Base-by-base conservation (phyloP, 305 asterid species). In the Lippia alba region DNA sequence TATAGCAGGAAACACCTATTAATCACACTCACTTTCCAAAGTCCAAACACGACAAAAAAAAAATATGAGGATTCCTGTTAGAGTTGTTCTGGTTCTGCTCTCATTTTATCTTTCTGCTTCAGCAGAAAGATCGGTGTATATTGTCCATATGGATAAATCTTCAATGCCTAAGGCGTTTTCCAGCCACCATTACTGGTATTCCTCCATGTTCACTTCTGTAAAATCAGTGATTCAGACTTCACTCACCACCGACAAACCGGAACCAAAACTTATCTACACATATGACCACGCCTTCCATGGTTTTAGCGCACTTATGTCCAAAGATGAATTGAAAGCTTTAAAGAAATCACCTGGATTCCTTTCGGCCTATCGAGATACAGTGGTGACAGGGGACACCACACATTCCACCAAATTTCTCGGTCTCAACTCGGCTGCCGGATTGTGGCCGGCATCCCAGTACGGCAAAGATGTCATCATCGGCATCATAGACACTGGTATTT, bases 401-500 rank as follows among this genome's bases (percentile, higher is more conserved):
- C 84, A 69, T 48, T 49, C 87, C 4, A n/a, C 44, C 4, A 34
- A 82, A 4, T 86, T 78, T 73, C 89, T 84, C 11, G 75, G 82
- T 5, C 79, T 84, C 69, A 82, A 48, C 53, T 50, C 85, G 0
- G 51, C 66, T 5, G 10, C 76, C 0, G 87, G 85, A 0, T 10
- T 81, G 1, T 84, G 84, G 88, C 85, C 86, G 0, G 85, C 85
- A 3, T 79, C 90, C 0, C 15, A 81, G 6, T 79, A 69, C 19
- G 93, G 88, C 9, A 63, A 84, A 19, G 81, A 77, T 9, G 80
- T 83, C 49, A 84, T 84, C 51, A 73, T 82, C 17, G 88, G 90
- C 1, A 72, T 87, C 1, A n/a, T 84, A 1, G 90, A 87, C 58
- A 5, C 70, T 12, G 87, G 88, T 0, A 71, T 84, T 12, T 87